phyloP scores from a whole-genome alignment of 169 alveolate species.

The Eimeria nieschulzi region DNA sequence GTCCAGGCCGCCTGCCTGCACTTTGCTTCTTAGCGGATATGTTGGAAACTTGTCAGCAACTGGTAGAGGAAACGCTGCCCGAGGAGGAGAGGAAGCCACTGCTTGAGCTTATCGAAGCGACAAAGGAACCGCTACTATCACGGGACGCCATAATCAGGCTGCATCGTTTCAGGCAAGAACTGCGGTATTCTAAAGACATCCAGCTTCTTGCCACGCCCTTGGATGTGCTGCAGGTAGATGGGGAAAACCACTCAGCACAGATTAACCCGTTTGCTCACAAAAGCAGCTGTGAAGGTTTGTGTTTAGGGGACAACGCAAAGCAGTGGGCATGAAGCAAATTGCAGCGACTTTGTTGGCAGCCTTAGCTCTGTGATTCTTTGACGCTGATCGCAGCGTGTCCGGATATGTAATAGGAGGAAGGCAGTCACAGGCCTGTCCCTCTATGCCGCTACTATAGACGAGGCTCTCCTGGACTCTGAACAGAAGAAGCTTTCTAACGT shows the following conservation, averaged over 20 bases:
- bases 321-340: background rate
- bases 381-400: background rate
- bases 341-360: background rate
- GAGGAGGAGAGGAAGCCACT: constrained; percentile 3
- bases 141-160: constrained; percentile 26
- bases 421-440: constrained; percentile 34
- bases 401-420: constrained; percentile 32
- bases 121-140: constrained; percentile 14
- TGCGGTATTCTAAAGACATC: background rate
- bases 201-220: constrained; percentile 19
- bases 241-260: too few relatives aligned
- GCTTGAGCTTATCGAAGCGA: background rate
- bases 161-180: constrained; percentile 1
- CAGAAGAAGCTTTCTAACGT: background rate
- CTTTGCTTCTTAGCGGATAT: constrained; percentile 13
- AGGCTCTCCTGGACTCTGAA: constrained; percentile 4
- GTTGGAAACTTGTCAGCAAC: background rate
- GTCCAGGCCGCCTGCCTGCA: constrained; percentile 25
- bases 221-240: constrained; percentile 15
- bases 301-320: too few relatives aligned
- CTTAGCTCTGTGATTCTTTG: background rate
- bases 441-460: constrained; percentile 20
- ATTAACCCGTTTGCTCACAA: too few relatives aligned
- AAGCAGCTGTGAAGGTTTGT: too few relatives aligned
- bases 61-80: background rate